Percentiles rank a stretch among this genome's conserved stretches.
These are phyloP conservation scores for Neostapfia colusana DNA, from an alignment of 176 grass and related monocot genomes.

Conservation along the genomic window DNA sequence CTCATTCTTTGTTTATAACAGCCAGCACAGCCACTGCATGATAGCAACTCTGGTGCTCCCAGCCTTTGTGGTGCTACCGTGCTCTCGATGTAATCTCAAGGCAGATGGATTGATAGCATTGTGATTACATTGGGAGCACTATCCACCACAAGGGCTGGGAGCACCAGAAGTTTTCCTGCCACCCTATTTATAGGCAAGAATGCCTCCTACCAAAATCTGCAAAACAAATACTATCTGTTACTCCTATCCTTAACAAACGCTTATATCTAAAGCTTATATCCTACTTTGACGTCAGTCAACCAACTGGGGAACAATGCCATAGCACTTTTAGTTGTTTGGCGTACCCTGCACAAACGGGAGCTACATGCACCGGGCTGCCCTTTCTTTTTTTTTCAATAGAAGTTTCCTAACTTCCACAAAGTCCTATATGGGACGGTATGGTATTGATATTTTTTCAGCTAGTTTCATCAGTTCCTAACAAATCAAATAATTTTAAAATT, in stretches of 20 bases:
- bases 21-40: too few species aligned
- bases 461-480: conserved; percentile 20
- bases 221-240: not conserved
- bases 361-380: too few species aligned
- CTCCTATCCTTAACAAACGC: not conserved
- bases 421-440: not conserved
- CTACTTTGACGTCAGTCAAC: not conserved
- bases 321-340: not conserved
- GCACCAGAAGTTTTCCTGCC: too few species aligned
- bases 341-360: too few species aligned
- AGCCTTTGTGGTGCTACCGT: too few species aligned
- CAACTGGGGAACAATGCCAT: not conserved
- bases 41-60: too few species aligned
- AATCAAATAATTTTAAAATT: conserved; percentile 9
- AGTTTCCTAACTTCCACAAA: conserved; percentile 16
- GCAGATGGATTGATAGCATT: too few species aligned
- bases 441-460: conserved; percentile 9
- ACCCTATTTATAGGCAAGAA: too few species aligned
- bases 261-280: not conserved
- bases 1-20: too few species aligned
- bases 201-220: not conserved
- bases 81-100: too few species aligned
- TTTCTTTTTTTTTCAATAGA: not conserved
- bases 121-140: too few species aligned
- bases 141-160: too few species aligned